Percentiles rank a stretch among this genome's conserved stretches.
Evolutionary conservation across 805 yeast genomes (phyloP).

Genomic region (Ogataea sp.): DNA sequence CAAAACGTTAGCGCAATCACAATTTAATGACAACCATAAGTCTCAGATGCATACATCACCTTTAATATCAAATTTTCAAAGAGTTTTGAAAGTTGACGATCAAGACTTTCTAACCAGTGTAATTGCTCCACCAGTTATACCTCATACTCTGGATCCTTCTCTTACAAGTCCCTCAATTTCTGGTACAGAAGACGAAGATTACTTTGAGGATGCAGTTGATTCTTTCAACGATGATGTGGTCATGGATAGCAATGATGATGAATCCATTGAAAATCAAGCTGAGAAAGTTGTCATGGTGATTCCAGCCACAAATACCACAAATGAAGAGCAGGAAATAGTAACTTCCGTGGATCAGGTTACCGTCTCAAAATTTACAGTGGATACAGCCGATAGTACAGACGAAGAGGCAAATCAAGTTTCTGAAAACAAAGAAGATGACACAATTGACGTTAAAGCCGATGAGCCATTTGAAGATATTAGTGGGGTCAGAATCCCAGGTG

Average conservation of each 20-base stretch:
- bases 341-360: no score
- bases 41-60: background rate
- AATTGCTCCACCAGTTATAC: background rate
- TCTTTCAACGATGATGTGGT: background rate
- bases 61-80: background rate
- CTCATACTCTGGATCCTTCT: background rate
- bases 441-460: slow-evolving; percentile 1
- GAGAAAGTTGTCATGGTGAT: no score
- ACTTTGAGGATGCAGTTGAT: slow-evolving; percentile 1
- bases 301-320: no score
- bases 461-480: no score
- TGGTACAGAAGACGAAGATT: background rate
- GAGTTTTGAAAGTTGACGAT: background rate
- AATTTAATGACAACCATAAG: background rate
- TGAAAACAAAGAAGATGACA: background rate
- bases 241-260: slow-evolving; percentile 1
- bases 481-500: no score
- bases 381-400: no score
- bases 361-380: no score
- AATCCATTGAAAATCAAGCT: background rate
- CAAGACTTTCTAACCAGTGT: no score
- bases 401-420: background rate
- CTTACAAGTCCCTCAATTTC: background rate
- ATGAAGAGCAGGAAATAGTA: no score
- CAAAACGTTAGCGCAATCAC: background rate